Evolutionary conservation across 1,284 basidiomycete genomes (phyloP), one percentile per base, ranked within the genome.

Genomic region (Cronartium quercuum): DNA sequence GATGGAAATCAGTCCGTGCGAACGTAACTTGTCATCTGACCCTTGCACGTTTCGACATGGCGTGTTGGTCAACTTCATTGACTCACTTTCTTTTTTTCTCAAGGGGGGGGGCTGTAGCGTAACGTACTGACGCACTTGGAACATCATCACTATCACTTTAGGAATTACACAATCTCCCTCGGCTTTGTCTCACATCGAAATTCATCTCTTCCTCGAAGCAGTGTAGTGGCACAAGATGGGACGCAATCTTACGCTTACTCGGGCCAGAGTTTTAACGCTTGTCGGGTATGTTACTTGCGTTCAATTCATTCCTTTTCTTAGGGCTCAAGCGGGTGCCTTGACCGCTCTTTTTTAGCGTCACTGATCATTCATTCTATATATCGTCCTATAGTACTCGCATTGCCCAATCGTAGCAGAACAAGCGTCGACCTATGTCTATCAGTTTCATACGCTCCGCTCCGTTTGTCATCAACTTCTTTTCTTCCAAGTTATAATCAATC

Each of bases 241-340:
- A 57, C 15, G 13, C 51, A 66, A 1, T 37, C 63, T 6, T 74
- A 74, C 40, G 70, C 70, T 7, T 74, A 74, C 55, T 74, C 70
- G 10, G 70, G 70, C 47, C 70, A 74, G 41, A 74, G 70, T 55
- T 74, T 74, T 29, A 64, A 35, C 0, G 70, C 70, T 1, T 74
- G 70, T 62, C 63, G 64, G 47, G 70, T 74, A 24, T 15, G 34
- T 64, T 24, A n/a, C 15, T 29, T 13, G 15, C 42, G 5, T 63
- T 9, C 15, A n/a, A 2, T 6, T 2, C 47, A 13, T 2, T 34
- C 6, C 9, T 35, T 34, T 40, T 29, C 63, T 3, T 9, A 6
- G 5, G 12, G 9, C 42, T 37, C 35, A 13, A 40, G 35, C 24
- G 10, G 34, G 47, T 38, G 21, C 35, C 7, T 62, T 18, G 15